Evolutionary conservation across 2,329 filamentous ascomycete species (phyloP), one percentile per base, ranked within the genome.

Genomic region (Sarocladiaceae sp.): DNA sequence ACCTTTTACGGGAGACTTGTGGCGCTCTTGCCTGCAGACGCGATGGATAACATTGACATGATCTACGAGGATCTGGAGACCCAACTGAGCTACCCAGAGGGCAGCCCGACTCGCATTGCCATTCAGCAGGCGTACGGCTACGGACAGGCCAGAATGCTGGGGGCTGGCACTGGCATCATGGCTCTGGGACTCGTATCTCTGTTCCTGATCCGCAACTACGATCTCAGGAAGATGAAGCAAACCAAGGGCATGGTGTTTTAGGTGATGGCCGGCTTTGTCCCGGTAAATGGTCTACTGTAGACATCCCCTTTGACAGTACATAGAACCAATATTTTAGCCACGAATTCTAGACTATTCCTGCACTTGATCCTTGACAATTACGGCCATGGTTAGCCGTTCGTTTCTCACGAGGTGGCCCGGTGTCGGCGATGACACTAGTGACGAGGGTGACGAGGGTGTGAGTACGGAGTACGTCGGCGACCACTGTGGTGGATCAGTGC

Each of bases 71-170:
- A 71, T 49, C 53, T 82, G 24, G 60, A 60, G 3, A 65, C 63
- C 13, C 77, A 82, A 47, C 56, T 76, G 1, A 60, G 58, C 46
- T 78, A 74, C 52, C 57, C 64, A 0, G 51, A 64, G 5, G 73
- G 71, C 3, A 67, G 54, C 11, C 58, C 64, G 0, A 61, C 60
- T 15, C 54, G 75, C 1, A 46, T 63, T 7, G 78, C 68, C 0
- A 80, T 82, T 53, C 76, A 79, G 51, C 54, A 64, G 7, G 73
- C 78, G 0, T 83, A 83, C 46, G 68, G 62, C 1, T 69, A 73
- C 48, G 65, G 67, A 0, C 69, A 74, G 59, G 63, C 63, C 29
- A 56, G 62, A 19, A 71, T 75, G 67, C 55, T 73, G 23, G 53
- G 53, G 4, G 58, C 58, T 0, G 59, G 58, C 6, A 57, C 55